phyloP scores from a whole-genome alignment of 352 stramenopile genomes.

The Globisporangium paroecandrum region DNA sequence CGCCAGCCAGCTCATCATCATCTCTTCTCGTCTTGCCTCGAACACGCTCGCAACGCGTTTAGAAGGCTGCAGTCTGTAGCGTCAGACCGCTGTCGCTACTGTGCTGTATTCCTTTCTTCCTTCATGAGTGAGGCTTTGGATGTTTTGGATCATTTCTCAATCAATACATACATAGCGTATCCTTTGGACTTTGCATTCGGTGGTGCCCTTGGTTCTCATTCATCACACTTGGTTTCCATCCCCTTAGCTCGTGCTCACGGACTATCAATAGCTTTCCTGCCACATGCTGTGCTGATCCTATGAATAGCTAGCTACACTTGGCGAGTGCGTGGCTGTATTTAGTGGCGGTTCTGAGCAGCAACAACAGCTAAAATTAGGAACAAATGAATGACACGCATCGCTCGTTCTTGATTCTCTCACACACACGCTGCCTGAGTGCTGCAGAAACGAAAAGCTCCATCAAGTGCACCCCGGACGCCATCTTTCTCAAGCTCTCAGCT shows the following conservation, averaged over 20 bases:
- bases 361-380: background rate
- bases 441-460: background rate
- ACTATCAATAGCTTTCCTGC: background rate
- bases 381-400: background rate
- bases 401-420: background rate
- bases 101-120: background rate
- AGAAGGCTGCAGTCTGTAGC: constrained; percentile 1
- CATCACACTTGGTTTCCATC: background rate
- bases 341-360: background rate
- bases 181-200: background rate
- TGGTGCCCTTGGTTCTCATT: background rate
- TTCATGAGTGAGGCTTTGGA: background rate
- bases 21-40: background rate
- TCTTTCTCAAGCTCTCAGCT: background rate
- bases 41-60: background rate
- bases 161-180: constrained; percentile 15
- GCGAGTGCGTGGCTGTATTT: background rate
- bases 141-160: constrained; percentile 6
- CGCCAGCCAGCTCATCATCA: background rate
- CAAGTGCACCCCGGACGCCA: background rate
- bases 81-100: background rate
- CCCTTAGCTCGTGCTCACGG: no score
- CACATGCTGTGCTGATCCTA: background rate
- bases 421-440: background rate
- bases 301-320: background rate